Conservation (phyloP, 2,329 filamentous ascomycete genomes). For the Cercospora sp. region DNA sequence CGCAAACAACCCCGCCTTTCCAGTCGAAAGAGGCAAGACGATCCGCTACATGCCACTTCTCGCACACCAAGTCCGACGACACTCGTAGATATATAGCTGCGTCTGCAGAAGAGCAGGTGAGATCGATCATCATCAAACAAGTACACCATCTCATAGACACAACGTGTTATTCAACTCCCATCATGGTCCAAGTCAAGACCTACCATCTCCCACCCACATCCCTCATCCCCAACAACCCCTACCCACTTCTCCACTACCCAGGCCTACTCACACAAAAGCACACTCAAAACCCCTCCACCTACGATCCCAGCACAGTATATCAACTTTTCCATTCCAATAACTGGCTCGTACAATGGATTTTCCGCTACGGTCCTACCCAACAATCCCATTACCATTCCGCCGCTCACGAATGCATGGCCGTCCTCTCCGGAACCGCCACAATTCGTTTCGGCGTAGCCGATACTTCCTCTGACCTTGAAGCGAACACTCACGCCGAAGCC, state of each 20-base stretch:
- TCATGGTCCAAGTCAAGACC: slow-evolving; percentile 30
- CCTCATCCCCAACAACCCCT: slow-evolving; percentile 54
- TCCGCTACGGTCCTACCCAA: slow-evolving; percentile 58
- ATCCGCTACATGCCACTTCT: slow-evolving; percentile 2
- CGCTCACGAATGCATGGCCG: slow-evolving; percentile 60
- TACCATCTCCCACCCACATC: slow-evolving; percentile 48
- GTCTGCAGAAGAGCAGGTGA: neutral
- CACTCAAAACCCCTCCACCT: slow-evolving; percentile 2
- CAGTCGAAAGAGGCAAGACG: neutral
- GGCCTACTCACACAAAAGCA: slow-evolving; percentile 40
- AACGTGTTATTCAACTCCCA: no score
- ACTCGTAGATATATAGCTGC: neutral
- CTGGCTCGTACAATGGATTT: slow-evolving; percentile 59
- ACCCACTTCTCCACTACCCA: slow-evolving; percentile 56
- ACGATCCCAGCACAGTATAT: slow-evolving; percentile 40
- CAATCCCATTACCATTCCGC: slow-evolving; percentile 58
- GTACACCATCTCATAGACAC: neutral
- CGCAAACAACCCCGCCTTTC: neutral
- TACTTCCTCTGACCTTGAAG: slow-evolving; percentile 42
- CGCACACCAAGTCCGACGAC: slow-evolving; percentile 6
- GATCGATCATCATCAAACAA: neutral
- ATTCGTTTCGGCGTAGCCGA: slow-evolving; percentile 60
- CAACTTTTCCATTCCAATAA: slow-evolving; percentile 51
- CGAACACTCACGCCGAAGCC: slow-evolving; percentile 43
- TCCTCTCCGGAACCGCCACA: slow-evolving; percentile 54